Conservation (phyloP, 129 eudicot genomes). For the Calendula officinalis region DNA sequence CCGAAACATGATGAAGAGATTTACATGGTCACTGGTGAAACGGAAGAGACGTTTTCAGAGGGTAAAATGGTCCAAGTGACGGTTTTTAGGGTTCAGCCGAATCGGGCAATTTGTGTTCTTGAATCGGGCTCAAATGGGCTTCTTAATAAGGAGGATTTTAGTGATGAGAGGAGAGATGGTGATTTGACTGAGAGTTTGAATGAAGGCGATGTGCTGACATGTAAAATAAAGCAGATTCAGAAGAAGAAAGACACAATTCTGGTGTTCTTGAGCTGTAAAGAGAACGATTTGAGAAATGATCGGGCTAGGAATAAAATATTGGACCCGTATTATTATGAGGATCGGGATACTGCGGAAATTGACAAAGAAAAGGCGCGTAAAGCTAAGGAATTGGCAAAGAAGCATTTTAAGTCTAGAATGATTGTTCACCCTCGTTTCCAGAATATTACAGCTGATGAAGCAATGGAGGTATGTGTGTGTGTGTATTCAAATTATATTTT, state of each 20-base stretch:
- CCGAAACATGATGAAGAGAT: conserved; percentile 70
- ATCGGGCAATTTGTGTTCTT: conserved; percentile 61
- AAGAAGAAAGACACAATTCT: conserved; percentile 44
- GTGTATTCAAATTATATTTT: neutral
- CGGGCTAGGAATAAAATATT: conserved; percentile 34
- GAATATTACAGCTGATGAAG: conserved; percentile 88
- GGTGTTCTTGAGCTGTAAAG: conserved; percentile 71
- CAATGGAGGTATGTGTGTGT: conserved; percentile 59
- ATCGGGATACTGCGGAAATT: conserved; percentile 43
- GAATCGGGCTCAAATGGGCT: conserved; percentile 86
- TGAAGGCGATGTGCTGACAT: conserved; percentile 82
- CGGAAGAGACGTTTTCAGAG: conserved; percentile 67
- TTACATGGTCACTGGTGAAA: conserved; percentile 88
- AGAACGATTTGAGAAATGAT: conserved; percentile 62
- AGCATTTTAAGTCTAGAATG: conserved; percentile 85
- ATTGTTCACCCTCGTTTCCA: conserved; percentile 94
- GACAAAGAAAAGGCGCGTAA: conserved; percentile 67
- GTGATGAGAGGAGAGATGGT: conserved; percentile 73
- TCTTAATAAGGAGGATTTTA: conserved; percentile 64
- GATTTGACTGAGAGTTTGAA: conserved; percentile 77
- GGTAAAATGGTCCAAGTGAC: conserved; percentile 90
- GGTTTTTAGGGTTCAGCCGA: conserved; percentile 79
- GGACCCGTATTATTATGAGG: conserved; percentile 82
- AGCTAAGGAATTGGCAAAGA: conserved; percentile 82
- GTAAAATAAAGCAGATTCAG: conserved; percentile 55